Evolutionary conservation across 1,284 basidiomycete species (phyloP), one percentile per base, ranked within the genome.

Genomic region (Pyrrhoderma noxium): DNA sequence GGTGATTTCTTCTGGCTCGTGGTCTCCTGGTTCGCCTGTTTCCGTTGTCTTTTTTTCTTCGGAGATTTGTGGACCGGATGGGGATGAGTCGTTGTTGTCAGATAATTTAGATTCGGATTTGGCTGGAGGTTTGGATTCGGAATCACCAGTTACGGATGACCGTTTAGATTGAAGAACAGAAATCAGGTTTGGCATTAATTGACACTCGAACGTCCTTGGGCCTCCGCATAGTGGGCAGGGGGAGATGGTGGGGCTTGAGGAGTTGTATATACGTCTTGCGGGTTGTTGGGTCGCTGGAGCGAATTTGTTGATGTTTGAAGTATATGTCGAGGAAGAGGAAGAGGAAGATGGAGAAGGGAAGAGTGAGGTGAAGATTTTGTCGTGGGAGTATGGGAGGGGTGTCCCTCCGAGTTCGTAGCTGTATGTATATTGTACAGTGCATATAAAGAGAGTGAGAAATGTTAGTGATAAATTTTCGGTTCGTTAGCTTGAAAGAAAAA

Each of bases 361-460:
- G n/a, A 91, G 70, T 8, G 65, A 63, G 48, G 81, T 70, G 63
- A 85, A 89, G n/a, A 81, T 69, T 5, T 67, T 65, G 60, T 89
- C 89, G 18, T 76, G 77, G 16, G 82, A 73, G 64, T 82, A 93
- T 13, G 86, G 83, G 3, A 93, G 69, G 2, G 89, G 90, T 0
- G 67, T 74, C 13, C 89, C 85, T 23, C 75, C 72, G 13, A 89
- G 70, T 40, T 91, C 87, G 62, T 93, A 93, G 41, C 89, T 91
- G 57, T 37, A 36, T 36, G n/a, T 9, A 46, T n/a, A n/a, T n/a
- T n/a, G n/a, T n/a, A n/a, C n/a, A n/a, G n/a, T n/a, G n/a, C 18
- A 42, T 18, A 21, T 31, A 45, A 44, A 22, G 14, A 14, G 34
- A 36, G 38, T 1, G 14, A 16, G 25, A 25, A 7, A 3, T 27